Evolutionary conservation across 2,329 filamentous ascomycete genomes (phyloP).

Genomic region (Phaeoacremonium minimum): DNA sequence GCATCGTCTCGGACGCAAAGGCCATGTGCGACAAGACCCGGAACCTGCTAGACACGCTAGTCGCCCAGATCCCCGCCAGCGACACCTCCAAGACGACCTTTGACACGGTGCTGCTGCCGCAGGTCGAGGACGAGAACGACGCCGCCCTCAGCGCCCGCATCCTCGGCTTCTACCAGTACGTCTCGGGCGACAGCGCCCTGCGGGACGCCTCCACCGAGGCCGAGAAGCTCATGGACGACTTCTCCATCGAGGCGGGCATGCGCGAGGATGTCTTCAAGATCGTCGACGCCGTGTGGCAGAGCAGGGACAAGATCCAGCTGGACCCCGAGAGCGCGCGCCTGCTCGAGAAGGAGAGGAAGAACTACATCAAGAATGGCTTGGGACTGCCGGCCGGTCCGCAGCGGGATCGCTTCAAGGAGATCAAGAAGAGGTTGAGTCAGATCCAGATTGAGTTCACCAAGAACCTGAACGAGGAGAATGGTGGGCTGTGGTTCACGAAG

Average conservation of each 20-base stretch:
- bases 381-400: constrained; percentile 65
- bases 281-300: constrained; percentile 53
- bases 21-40: constrained; percentile 60
- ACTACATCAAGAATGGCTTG: constrained; percentile 72
- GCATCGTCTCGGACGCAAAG: constrained; percentile 64
- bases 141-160: constrained; percentile 58
- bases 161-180: constrained; percentile 75
- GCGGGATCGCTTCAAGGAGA: constrained; percentile 78
- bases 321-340: constrained; percentile 68
- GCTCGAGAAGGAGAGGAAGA: constrained; percentile 73
- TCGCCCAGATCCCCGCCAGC: constrained; percentile 50
- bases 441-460: constrained; percentile 74
- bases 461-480: constrained; percentile 78
- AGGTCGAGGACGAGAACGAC: constrained; percentile 69
- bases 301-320: constrained; percentile 50
- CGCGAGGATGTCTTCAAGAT: constrained; percentile 74
- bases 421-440: constrained; percentile 74
- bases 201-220: constrained; percentile 74
- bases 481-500: constrained; percentile 72
- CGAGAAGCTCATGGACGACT: constrained; percentile 72
- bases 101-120: constrained; percentile 55
- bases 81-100: constrained; percentile 50
- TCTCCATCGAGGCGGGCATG: constrained; percentile 74
- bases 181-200: constrained; percentile 63
- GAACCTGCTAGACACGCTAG: constrained; percentile 62